Base-by-base conservation (phyloP, 805 yeast species). In the Tetrapisispora fleetii region DNA sequence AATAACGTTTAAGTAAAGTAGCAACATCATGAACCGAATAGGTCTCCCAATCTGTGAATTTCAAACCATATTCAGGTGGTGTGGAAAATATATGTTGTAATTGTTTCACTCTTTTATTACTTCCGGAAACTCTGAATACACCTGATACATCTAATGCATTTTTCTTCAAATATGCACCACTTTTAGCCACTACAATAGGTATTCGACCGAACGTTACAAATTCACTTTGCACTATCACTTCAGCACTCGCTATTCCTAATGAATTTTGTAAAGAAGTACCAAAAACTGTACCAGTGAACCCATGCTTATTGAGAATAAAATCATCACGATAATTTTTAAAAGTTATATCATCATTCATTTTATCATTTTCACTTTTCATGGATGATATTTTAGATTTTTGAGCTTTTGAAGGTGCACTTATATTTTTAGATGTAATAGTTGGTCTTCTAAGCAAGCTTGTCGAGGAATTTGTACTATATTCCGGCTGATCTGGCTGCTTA, bases 11-110 rank as follows among this genome's bases (percentile, higher is more conserved):
- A 50, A 93, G 76, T 21, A 93, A 73, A 18, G 93, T 85, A 1
- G 98, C 95, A 1, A 96, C 97, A 66, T 93, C 99, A 68, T 93
- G 99, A 13, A 91, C 97, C 0, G 89, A 87, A 67, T 80, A 93
- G 0, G 95, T 91, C 44, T 86, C 89, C 99, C 98, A 93, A 55
- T 77, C 78, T 33, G 57, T 58, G 41, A 90, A 75, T 55, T 83
- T 84, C 45, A 88, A 78, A 17, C 99, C 99, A 63, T 84, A 93
- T 51, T 79, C 80, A 0, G 99, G 98, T 2, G 96, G 88, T 1
- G 85, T 69, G 48, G 90, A 86, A 70, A 93, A 93, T 14, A 82
- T 73, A 37, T 78, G 75, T 64, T 93, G 98, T 37, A 93, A 72
- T 55, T 87, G 90, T 57, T 87, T 85, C 36, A 93, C 82, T 48